Base-by-base conservation (phyloP, 768 basidiomycete species). In the Leccinum subgranulosum region DNA sequence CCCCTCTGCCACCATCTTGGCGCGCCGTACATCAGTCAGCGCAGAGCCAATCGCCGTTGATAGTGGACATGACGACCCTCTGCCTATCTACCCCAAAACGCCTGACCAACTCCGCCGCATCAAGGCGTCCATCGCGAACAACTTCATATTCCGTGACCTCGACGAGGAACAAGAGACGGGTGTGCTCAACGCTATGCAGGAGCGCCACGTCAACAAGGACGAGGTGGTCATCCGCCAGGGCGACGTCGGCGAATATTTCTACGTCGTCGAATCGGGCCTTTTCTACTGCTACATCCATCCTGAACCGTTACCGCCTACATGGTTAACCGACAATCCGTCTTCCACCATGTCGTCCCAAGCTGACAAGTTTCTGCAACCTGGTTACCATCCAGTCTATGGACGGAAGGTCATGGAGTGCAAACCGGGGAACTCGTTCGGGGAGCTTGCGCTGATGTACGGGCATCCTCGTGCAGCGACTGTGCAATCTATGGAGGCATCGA, bases 391-490 rank as follows among this genome's bases (percentile, higher is more conserved):
- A 5, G 81, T 84, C 59, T 85, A 86, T 64, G 92, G 92, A 23
- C 86, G 83, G 58, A 86, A 89, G 69, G 97, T 98, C 2, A 84
- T 86, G 53, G 89, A 92, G 57, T 94, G 90, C 79, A 81, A 79
- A 47, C 85, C 91, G 1, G 94, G 94, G 4, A 84, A 81, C 58
- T 94, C 89, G 46, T 98, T 98, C 59, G 97, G 97, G 46, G 96
- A 99, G 75, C 81, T 99, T 55, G 97, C 97, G 29, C 77, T 99
- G 64, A 98, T 99, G 96, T 96, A 99, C 75, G 94, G 93, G 33
- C 94, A 96, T 63, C 92, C 92, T 41, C 91, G 97, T 31, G 93
- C 94, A 19, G 97, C 97, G 15, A 94, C 93, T 8, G 95, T 98
- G 46, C 76, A 97, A 36, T 86, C 96, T 10, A 84, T 89, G 47